phyloP scores from a whole-genome alignment of 2,329 filamentous ascomycete genomes.

The Fusarium sp. region DNA sequence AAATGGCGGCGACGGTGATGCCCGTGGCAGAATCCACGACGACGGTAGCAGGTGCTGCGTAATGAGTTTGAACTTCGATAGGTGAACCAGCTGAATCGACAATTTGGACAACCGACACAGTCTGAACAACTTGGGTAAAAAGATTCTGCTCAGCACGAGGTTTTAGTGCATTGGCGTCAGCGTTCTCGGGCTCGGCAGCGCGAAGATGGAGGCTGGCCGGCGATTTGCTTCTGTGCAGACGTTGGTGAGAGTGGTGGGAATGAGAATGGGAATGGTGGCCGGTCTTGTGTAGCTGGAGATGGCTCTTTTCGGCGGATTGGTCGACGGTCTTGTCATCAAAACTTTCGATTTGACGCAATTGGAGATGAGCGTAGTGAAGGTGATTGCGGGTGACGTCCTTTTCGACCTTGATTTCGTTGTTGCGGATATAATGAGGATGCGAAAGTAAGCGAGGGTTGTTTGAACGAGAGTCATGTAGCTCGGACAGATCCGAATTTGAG shows the following conservation, averaged over 20 bases:
- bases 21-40: slow-evolving; percentile 55
- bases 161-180: slow-evolving; percentile 34
- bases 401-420: slow-evolving; percentile 14
- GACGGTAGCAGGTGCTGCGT: slow-evolving; percentile 56
- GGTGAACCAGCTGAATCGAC: slow-evolving; percentile 64
- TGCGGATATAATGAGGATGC: slow-evolving; percentile 39
- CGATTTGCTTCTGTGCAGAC: slow-evolving; percentile 36
- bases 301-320: slow-evolving; percentile 22
- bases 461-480: slow-evolving; percentile 23
- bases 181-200: slow-evolving; percentile 43
- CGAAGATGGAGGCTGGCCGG: slow-evolving; percentile 34
- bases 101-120: slow-evolving; percentile 67
- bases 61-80: slow-evolving; percentile 60
- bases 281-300: slow-evolving; percentile 38
- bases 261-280: slow-evolving; percentile 46
- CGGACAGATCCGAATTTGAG: slow-evolving; percentile 36
- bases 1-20: slow-evolving; percentile 54
- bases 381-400: slow-evolving; percentile 22
- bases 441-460: slow-evolving; percentile 38
- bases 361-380: slow-evolving; percentile 37
- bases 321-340: slow-evolving; percentile 35
- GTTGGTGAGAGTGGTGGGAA: slow-evolving; percentile 42
- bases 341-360: slow-evolving; percentile 31
- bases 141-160: slow-evolving; percentile 45
- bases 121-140: slow-evolving; percentile 65